phyloP scores from a whole-genome alignment of 345 rosid genomes.

The Citrus australasica region DNA sequence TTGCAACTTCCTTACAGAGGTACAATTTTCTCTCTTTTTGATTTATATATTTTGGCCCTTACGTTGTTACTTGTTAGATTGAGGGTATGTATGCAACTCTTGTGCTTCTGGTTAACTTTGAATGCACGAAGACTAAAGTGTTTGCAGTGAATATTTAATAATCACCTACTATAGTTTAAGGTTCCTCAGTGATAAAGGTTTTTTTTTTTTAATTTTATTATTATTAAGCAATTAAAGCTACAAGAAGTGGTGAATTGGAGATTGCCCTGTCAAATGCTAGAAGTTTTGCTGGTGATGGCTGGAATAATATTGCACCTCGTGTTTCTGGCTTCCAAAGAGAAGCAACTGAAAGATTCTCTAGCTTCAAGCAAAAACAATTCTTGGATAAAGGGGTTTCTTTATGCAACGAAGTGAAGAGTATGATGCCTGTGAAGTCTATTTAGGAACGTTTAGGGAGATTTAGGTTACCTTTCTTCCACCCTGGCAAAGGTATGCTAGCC shows the following conservation, averaged over 20 bases:
- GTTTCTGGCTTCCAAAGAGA: constrained; percentile 45
- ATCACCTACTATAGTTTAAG: not conserved
- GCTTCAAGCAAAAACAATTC: constrained; percentile 33
- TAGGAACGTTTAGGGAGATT: constrained; percentile 41
- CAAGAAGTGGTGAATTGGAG: constrained; percentile 40
- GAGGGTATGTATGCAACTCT: too few relatives aligned
- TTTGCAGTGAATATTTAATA: too few relatives aligned
- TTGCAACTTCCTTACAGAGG: constrained; percentile 57
- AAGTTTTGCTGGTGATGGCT: constrained; percentile 26
- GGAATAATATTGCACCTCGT: constrained; percentile 38
- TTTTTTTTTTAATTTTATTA: too few relatives aligned
- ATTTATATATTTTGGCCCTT: too few relatives aligned
- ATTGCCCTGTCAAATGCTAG: constrained; percentile 26
- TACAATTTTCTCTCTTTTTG: constrained; percentile 8
- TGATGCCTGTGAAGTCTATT: constrained; percentile 33
- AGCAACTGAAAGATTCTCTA: constrained; percentile 40
- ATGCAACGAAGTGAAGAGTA: constrained; percentile 31
- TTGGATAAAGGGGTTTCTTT: constrained; percentile 22
- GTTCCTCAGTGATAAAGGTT: not conserved
- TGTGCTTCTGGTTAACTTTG: too few relatives aligned
- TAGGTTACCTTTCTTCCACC: constrained; percentile 31
- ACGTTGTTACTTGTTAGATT: too few relatives aligned
- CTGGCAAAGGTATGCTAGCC: constrained; percentile 44
- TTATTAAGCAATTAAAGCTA: constrained; percentile 36
- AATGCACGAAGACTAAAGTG: too few relatives aligned